A percentile compares a stretch with the other conserved stretches of the same genome.
These are phyloP conservation scores for Phylloporus rhodoxanthus DNA, from an alignment of 768 basidiomycete genomes.

Conservation along the genomic window DNA sequence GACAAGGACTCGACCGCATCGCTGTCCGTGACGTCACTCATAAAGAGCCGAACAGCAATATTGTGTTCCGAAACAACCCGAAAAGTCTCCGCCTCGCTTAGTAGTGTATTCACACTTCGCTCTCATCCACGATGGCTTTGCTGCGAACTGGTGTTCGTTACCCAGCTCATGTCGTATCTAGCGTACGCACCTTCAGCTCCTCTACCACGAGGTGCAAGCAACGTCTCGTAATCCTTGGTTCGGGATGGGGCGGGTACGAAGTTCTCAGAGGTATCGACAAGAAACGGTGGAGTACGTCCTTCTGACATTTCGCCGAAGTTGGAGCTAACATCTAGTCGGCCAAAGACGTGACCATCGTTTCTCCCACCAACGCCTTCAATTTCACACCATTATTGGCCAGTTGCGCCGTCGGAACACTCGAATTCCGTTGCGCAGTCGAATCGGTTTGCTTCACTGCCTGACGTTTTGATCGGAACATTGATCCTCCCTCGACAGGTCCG, in stretches of 20 bases:
- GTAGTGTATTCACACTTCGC: background rate
- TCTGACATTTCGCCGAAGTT: background rate
- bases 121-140: constrained; percentile 11
- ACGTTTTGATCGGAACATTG: constrained; percentile 1
- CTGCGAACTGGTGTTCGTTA: constrained; percentile 7
- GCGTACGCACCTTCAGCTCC: constrained; percentile 35
- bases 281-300: constrained; percentile 57
- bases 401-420: constrained; percentile 76
- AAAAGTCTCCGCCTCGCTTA: background rate
- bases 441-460: constrained; percentile 40
- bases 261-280: constrained; percentile 62
- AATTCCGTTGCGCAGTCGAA: constrained; percentile 76
- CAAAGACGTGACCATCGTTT: constrained; percentile 59
- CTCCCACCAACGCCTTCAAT: constrained; percentile 47
- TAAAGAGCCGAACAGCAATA: background rate
- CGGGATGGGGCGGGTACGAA: constrained; percentile 77
- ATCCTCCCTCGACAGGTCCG: constrained; percentile 38
- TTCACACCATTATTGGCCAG: constrained; percentile 45
- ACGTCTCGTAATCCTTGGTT: constrained; percentile 62
- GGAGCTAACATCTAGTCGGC: constrained; percentile 3
- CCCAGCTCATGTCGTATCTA: background rate
- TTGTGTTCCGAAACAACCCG: constrained; percentile 15
- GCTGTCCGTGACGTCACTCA: background rate
- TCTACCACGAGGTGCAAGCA: constrained; percentile 32
- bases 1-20: background rate